Evolutionary conservation across 2,329 filamentous ascomycete genomes (phyloP).

Genomic region (Diaporthe helianthi): DNA sequence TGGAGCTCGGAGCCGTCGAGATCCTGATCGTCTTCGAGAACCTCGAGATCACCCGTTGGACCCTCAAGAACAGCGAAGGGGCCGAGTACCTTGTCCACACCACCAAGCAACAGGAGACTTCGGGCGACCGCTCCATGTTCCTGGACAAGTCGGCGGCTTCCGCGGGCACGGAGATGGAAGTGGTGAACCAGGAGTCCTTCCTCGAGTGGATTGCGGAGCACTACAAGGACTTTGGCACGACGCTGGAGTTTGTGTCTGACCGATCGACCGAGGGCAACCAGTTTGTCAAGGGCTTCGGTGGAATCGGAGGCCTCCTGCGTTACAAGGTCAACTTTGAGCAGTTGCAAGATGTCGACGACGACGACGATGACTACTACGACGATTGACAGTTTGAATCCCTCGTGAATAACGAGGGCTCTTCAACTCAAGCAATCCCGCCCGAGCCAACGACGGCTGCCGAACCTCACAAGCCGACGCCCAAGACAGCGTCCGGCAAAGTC

Average conservation of each 20-base stretch:
- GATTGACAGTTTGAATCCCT: conserved; percentile 92
- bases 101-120: conserved; percentile 81
- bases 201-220: conserved; percentile 99
- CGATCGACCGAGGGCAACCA: conserved; percentile 98
- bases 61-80: conserved; percentile 80
- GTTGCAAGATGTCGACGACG: conserved; percentile 87
- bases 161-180: conserved; percentile 96
- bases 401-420: conserved; percentile 81
- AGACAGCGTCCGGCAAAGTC: conserved; percentile 44
- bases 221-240: conserved; percentile 97
- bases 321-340: conserved; percentile 99
- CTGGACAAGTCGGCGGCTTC: conserved; percentile 76
- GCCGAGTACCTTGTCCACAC: conserved; percentile 81
- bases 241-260: conserved; percentile 96
- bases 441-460: conserved; percentile 41
- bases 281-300: conserved; percentile 99
- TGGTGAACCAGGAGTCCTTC: conserved; percentile 86
- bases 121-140: conserved; percentile 76
- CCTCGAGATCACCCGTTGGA: conserved; percentile 91
- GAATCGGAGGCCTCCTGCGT: conserved; percentile 93
- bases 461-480: conserved; percentile 53
- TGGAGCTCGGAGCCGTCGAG: conserved; percentile 95
- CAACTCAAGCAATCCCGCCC: conserved; percentile 65
- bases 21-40: conserved; percentile 97
- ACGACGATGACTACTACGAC: conserved; percentile 95